phyloP scores from a whole-genome alignment of 164 flowering plant species.

The Santalum album region DNA sequence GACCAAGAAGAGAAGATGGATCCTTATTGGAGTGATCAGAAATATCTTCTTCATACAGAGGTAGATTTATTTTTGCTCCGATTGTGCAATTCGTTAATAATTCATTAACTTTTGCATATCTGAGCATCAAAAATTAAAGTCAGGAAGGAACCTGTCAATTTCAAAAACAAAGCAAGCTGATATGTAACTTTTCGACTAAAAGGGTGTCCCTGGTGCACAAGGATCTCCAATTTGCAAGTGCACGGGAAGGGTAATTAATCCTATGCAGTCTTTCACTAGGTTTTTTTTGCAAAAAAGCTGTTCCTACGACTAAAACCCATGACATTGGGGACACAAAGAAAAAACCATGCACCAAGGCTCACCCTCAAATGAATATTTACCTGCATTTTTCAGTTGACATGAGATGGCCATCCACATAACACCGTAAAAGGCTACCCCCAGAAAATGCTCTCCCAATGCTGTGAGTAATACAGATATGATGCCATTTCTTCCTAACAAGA shows the following conservation, averaged over 20 bases:
- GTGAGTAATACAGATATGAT: slow-evolving; percentile 84
- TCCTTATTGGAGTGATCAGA: slow-evolving; percentile 35
- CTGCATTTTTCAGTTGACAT: slow-evolving; percentile 92
- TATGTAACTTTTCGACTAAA: background rate
- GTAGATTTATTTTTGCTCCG: slow-evolving; percentile 45
- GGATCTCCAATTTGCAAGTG: no score
- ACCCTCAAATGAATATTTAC: slow-evolving; percentile 25
- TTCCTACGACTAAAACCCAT: no score
- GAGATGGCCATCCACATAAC: slow-evolving; percentile 81
- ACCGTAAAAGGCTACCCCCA: slow-evolving; percentile 83
- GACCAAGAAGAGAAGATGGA: slow-evolving; percentile 74
- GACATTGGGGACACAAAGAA: no score
- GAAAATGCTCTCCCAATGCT: slow-evolving; percentile 96
- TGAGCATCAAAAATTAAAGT: slow-evolving; percentile 20
- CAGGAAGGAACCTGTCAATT: background rate
- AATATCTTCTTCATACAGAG: slow-evolving; percentile 44
- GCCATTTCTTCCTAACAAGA: slow-evolving; percentile 75
- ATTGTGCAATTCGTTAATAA: slow-evolving; percentile 51
- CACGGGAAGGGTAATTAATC: no score
- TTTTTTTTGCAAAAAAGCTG: no score
- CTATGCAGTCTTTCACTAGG: no score
- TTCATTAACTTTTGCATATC: slow-evolving; percentile 84
- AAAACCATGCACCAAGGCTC: no score
- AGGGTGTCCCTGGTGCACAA: no score
- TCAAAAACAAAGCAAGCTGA: background rate